Percentiles rank a stretch among this genome's conserved stretches.
phyloP scores from a whole-genome alignment of 768 basidiomycete species.

The Heimioporus sp. region DNA sequence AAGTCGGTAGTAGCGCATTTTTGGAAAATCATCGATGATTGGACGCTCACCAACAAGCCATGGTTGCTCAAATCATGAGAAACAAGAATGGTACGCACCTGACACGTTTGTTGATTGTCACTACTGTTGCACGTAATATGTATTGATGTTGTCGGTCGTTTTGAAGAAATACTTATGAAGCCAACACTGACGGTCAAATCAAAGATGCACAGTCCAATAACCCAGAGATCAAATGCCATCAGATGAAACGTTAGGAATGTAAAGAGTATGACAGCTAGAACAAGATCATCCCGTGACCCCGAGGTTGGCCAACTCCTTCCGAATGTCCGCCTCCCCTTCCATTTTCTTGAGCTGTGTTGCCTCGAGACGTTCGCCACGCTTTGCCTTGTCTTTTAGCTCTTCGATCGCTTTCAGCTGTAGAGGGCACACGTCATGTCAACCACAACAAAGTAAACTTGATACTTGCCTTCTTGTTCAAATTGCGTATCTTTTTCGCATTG shows the following conservation, averaged over 20 bases:
- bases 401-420: conserved; percentile 95
- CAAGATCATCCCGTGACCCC: conserved; percentile 18
- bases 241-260: not conserved
- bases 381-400: conserved; percentile 90
- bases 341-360: conserved; percentile 97
- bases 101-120: not conserved
- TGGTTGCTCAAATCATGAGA: conserved; percentile 55
- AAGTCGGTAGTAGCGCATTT: conserved; percentile 94
- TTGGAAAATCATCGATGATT: conserved; percentile 89
- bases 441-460: not conserved
- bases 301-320: conserved; percentile 64
- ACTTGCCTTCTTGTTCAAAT: conserved; percentile 89
- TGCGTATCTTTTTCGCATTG: conserved; percentile 88
- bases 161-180: too few relatives aligned
- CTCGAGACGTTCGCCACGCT: conserved; percentile 88
- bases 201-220: not conserved
- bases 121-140: too few relatives aligned
- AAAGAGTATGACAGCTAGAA: too few relatives aligned
- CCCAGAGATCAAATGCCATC: conserved; percentile 5
- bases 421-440: not conserved
- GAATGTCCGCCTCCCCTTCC: conserved; percentile 82
- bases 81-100: not conserved
- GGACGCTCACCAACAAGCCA: conserved; percentile 80
- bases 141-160: too few relatives aligned
- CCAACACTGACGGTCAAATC: too few relatives aligned